Evolutionary conservation across 495 filamentous ascomycete genomes (phyloP), one percentile per base, ranked within the genome.

Genomic region (Peziza echinospora): DNA sequence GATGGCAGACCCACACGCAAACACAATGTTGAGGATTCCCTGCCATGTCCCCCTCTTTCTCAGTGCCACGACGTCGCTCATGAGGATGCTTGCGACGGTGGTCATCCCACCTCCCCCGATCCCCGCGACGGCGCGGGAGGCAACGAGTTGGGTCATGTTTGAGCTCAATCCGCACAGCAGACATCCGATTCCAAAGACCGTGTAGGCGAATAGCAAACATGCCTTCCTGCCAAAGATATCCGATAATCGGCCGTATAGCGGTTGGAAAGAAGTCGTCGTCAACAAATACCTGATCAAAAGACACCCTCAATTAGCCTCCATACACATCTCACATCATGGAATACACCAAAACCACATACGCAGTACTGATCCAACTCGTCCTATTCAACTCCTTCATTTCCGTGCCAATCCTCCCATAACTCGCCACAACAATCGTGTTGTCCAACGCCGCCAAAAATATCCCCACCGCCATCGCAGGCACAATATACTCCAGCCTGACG

Each of bases 181-280:
- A 48, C 76, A 82, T 1, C 81, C 83, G 13, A 75, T 55, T 2
- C 80, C 81, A 60, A 91, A 91, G 46, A 84, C 61, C 24, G 65
- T 56, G 64, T 87, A 87, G 4, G 72, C 73, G 52, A 76, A 82
- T 2, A 89, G 66, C 17, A 91, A 65, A 53, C 73, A 77, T 13
- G 68, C 53, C 63, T 86, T 86, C n/a, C 83, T 72, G 11, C 80
- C 78, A 62, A 87, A 89, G 41, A 89, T 85, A 60, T 89, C 81
- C 47, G 71, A 76, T 34, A 84, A 55, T 55, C 80, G 82, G 24
- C 81, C 82, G 55, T 84, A 87, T 0, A 84, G 59, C 1, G 78
- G 82, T 59, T 84, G 83, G 56, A 85, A 85, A 26, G 73, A 76
- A 3, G 81, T 82, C 44, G 82, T 59, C 5, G 82, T 87, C 17